Percentiles rank a stretch among this genome's conserved stretches.
These are phyloP conservation scores for Nemania abortiva DNA, from an alignment of 2,329 filamentous ascomycete genomes.

Conservation along the genomic window DNA sequence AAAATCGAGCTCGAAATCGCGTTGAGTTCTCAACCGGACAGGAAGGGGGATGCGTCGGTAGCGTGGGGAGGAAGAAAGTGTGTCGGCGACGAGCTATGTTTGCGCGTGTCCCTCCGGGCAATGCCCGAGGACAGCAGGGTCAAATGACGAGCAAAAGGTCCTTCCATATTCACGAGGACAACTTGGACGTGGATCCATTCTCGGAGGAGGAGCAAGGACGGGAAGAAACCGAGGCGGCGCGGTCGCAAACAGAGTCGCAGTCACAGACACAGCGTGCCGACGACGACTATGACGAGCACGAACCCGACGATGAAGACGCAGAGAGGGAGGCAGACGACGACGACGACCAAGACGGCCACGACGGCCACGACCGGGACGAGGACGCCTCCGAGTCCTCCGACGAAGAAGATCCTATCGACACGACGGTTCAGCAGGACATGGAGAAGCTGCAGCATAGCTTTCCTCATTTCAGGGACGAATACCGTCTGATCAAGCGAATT, in stretches of 20 bases:
- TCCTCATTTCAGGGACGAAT: constrained; percentile 83
- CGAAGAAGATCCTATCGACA: constrained; percentile 73
- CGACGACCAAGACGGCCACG: constrained; percentile 54
- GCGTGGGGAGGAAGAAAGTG: constrained; percentile 1
- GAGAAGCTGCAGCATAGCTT: constrained; percentile 84
- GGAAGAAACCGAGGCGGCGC: constrained; percentile 46
- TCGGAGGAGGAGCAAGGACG: constrained; percentile 17
- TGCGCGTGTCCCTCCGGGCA: constrained; percentile 33
- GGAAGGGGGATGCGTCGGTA: constrained; percentile 21
- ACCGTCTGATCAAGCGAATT: constrained; percentile 94
- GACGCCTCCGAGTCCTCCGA: constrained; percentile 63
- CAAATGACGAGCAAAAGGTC: constrained; percentile 47
- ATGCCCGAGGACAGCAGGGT: constrained; percentile 46
- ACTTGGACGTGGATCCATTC: constrained; percentile 15
- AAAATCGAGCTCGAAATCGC: not conserved
- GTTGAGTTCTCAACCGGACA: not conserved
- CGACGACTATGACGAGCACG: constrained; percentile 50
- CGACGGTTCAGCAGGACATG: constrained; percentile 85
- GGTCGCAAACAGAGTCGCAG: constrained; percentile 41
- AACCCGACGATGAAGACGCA: constrained; percentile 49
- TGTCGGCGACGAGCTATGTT: constrained; percentile 26
- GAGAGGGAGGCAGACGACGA: constrained; percentile 54
- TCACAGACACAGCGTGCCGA: constrained; percentile 49
- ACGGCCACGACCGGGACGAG: constrained; percentile 55
- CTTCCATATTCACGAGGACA: constrained; percentile 55